These are phyloP conservation scores for Crataegus laevigata DNA, from an alignment of 306 rosid genomes.

Conservation along the genomic window DNA sequence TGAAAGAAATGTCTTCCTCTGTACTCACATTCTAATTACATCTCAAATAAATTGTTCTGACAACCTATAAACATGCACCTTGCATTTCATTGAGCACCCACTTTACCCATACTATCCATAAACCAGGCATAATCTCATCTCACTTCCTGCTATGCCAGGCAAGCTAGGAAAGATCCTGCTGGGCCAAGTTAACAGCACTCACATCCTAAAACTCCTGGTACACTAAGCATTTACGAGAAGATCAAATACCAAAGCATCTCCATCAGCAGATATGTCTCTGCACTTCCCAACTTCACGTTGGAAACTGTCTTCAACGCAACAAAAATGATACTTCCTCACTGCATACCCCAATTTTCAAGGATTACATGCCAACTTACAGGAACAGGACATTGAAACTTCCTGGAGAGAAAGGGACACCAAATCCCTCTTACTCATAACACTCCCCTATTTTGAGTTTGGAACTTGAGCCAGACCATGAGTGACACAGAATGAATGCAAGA, in stretches of 20 bases:
- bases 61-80: background rate
- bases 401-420: background rate
- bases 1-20: background rate
- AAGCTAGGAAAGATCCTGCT: background rate
- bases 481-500: background rate
- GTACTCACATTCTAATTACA: background rate
- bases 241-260: background rate
- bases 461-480: background rate
- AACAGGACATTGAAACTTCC: background rate
- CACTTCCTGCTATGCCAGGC: background rate
- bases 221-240: no score
- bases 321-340: background rate
- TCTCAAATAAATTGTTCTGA: background rate
- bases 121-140: background rate
- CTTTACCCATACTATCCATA: background rate
- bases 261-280: background rate
- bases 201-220: background rate
- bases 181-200: background rate
- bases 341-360: background rate
- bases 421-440: background rate
- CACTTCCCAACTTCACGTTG: no score
- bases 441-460: background rate
- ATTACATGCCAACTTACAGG: background rate
- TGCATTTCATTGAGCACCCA: background rate
- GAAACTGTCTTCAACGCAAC: background rate